Percentiles rank a stretch among this genome's conserved stretches.
These are phyloP conservation scores for Xylaria sp. DNA, from an alignment of 495 filamentous ascomycete genomes.

Conservation along the genomic window DNA sequence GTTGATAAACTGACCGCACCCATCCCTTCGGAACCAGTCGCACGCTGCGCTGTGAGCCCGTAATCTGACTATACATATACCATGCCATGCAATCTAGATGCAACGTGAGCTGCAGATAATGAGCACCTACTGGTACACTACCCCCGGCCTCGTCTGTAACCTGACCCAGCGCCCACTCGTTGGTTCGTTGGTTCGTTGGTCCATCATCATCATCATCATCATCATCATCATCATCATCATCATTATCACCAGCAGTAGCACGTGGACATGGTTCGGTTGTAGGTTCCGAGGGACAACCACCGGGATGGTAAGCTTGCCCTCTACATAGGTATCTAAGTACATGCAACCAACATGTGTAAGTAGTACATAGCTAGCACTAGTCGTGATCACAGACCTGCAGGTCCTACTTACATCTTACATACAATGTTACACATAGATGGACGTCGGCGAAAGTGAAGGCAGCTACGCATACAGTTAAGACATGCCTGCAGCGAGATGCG, in stretches of 20 bases:
- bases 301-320: too few relatives aligned
- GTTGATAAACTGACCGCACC: too few relatives aligned
- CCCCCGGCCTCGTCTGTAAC: conserved; percentile 5
- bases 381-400: not conserved
- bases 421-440: not conserved
- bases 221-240: too few relatives aligned
- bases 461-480: not conserved
- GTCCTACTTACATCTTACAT: too few relatives aligned
- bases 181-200: not conserved
- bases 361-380: not conserved
- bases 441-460: not conserved
- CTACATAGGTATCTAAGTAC: not conserved
- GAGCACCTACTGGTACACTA: conserved; percentile 1
- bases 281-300: not conserved
- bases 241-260: too few relatives aligned
- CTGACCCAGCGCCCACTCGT: not conserved
- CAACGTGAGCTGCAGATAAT: conserved; percentile 21
- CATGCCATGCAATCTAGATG: conserved; percentile 18
- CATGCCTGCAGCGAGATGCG: too few relatives aligned
- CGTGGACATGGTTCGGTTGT: conserved; percentile 7
- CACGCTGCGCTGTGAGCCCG: not conserved
- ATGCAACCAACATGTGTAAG: not conserved
- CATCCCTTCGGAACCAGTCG: conserved; percentile 4
- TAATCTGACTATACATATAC: not conserved
- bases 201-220: not conserved